These are phyloP conservation scores for Ustilago shanxiensis DNA, from an alignment of 1,284 basidiomycete species.

Conservation along the genomic window DNA sequence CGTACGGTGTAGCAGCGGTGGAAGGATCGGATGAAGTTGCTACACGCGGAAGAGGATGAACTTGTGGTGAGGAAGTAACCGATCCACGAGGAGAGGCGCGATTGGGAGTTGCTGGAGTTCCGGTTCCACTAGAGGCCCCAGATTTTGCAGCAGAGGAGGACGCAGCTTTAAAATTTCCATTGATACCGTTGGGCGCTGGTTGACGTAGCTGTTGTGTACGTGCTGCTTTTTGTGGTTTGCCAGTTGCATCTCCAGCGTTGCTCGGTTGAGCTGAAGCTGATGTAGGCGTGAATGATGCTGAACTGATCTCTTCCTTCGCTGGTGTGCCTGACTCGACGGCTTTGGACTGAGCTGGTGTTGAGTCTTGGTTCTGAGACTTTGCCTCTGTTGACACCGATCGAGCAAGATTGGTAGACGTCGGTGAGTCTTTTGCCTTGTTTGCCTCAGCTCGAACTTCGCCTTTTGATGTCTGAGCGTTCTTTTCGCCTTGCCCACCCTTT, in stretches of 20 bases:
- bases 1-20: constrained; percentile 2
- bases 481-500: neutral
- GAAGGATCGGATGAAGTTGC: neutral
- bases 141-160: neutral
- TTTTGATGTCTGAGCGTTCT: no score
- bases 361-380: neutral
- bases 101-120: constrained; percentile 16
- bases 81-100: constrained; percentile 26
- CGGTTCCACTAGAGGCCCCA: neutral
- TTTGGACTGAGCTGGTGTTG: neutral
- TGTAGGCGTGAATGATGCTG: neutral
- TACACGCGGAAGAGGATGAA: constrained; percentile 12
- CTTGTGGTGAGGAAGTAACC: constrained; percentile 20
- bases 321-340: neutral
- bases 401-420: neutral
- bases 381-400: neutral
- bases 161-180: constrained; percentile 1
- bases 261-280: no score
- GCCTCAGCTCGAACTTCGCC: neutral
- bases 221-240: neutral
- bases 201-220: neutral
- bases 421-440: neutral
- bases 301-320: neutral
- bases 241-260: neutral
- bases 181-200: neutral